Evolutionary conservation across 176 grass and related monocot species (phyloP), one percentile per base, ranked within the genome.

Genomic region (Pontederia paniculata): DNA sequence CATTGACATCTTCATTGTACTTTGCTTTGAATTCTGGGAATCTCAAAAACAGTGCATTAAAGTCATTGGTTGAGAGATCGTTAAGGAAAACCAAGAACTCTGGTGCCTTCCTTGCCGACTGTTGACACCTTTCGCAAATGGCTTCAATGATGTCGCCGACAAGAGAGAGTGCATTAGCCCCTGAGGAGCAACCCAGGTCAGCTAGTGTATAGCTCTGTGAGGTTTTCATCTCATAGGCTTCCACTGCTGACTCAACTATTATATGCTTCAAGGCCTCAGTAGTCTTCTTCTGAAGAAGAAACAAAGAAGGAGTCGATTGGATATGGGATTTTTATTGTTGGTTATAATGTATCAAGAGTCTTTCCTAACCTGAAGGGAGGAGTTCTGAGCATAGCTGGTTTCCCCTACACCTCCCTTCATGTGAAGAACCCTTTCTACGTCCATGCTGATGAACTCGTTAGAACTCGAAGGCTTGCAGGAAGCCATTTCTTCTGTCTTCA

Each of bases 21-120:
- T 65, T 76, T 37, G 63, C 66, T 17, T 70, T 73, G 70, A 98
- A 91, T 60, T 84, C 77, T 44, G 87, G 75, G 12, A 81, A 62
- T 60, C 76, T 88, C 68, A 93, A 74, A 67, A 98, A 98, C 59
- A 88, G 71, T 45, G 87, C 62, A 62, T 98, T 98, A 80, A 91
- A 98, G 78, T 98, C 94, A 67, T 98, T 98, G 28, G 87, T 88
- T 8, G 94, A 87, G 31, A 98, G 83, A 72, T 98, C 87, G 68
- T 98, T 98, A 46, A 98, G 94, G 70, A 91, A 82, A 60, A 98
- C 87, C 12, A 78, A 82, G 83, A 98, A 91, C 78, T 98, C 87
- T 2, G 83, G 94, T 23, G 78, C 70, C 14, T 75, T 57, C 60
- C 63, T 77, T 62, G 74, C 77, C 45, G 65, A 79, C 47, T 69